Evolutionary conservation across 805 yeast genomes (phyloP).

Genomic region (Nakazawaea peltata): DNA sequence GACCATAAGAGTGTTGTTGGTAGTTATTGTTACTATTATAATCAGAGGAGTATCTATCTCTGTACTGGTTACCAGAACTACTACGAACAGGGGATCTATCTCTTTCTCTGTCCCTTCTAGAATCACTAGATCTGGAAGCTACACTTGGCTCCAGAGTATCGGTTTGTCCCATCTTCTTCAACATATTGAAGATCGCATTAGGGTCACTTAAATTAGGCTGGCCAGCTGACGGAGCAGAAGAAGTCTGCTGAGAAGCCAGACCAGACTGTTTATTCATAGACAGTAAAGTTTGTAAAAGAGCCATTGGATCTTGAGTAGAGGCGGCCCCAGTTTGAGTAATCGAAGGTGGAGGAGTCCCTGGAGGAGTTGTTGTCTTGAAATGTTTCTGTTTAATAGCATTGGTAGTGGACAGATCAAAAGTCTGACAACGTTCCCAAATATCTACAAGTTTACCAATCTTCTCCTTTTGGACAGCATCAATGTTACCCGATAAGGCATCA

Average conservation of each 20-base stretch:
- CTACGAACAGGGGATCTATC: slow-evolving; percentile 40
- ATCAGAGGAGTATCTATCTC: slow-evolving; percentile 19
- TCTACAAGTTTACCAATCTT: slow-evolving; percentile 81
- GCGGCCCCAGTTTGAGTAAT: slow-evolving; percentile 11
- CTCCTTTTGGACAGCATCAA: slow-evolving; percentile 48
- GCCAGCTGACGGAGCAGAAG: slow-evolving; percentile 7
- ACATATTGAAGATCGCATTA: slow-evolving; percentile 40
- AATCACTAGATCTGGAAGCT: slow-evolving; percentile 14
- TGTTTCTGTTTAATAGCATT: slow-evolving; percentile 48
- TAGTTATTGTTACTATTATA: neutral
- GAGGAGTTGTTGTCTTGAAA: slow-evolving; percentile 64
- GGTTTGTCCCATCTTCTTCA: slow-evolving; percentile 36
- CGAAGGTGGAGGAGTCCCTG: slow-evolving; percentile 50
- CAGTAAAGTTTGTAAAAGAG: slow-evolving; percentile 64
- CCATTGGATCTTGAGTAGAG: slow-evolving; percentile 37
- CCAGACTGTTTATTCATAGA: slow-evolving; percentile 9
- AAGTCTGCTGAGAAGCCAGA: neutral
- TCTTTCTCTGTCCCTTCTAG: slow-evolving; percentile 43
- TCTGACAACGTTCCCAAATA: slow-evolving; percentile 84
- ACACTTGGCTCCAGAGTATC: slow-evolving; percentile 8
- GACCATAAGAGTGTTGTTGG: neutral
- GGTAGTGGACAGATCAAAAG: slow-evolving; percentile 57
- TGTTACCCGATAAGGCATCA: slow-evolving; percentile 50
- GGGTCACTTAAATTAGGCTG: slow-evolving; percentile 22
- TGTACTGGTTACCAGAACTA: slow-evolving; percentile 11